Evolutionary conservation across 331 rosid genomes (phyloP).

Genomic region (Cydonia oblonga): DNA sequence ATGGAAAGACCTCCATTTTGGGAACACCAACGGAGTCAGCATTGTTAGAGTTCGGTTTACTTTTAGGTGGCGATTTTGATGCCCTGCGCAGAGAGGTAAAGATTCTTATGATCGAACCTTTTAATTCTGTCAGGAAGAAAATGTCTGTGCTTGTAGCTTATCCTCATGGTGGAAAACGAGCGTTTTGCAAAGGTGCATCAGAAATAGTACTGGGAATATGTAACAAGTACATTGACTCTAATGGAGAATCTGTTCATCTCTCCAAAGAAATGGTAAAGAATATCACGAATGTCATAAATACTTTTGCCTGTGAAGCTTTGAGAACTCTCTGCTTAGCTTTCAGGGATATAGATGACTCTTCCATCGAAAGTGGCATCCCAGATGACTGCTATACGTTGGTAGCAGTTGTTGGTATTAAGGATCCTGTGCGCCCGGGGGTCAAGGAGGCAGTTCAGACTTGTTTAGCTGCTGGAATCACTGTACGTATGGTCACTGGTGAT

Average conservation of each 20-base stretch:
- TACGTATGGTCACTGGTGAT: constrained; percentile 95
- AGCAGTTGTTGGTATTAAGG: constrained; percentile 82
- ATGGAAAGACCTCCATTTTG: constrained; percentile 48
- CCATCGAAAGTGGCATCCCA: constrained; percentile 30
- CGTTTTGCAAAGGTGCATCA: constrained; percentile 95
- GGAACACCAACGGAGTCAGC: constrained; percentile 97
- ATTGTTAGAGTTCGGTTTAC: constrained; percentile 60
- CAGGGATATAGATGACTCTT: constrained; percentile 38
- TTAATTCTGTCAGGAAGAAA: constrained; percentile 81
- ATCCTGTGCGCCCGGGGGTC: constrained; percentile 82
- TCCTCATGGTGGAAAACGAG: constrained; percentile 50
- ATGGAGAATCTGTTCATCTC: constrained; percentile 52
- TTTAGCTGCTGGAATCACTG: constrained; percentile 73
- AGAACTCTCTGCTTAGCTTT: constrained; percentile 88
- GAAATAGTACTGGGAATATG: constrained; percentile 69
- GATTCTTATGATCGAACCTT: constrained; percentile 75
- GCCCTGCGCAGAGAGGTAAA: constrained; percentile 29
- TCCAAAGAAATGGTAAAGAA: constrained; percentile 28
- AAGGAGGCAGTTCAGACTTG: constrained; percentile 80
- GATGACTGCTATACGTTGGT: constrained; percentile 62
- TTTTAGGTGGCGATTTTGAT: constrained; percentile 60
- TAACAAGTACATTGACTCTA: constrained; percentile 44
- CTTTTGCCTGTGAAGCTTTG: constrained; percentile 75
- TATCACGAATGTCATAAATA: constrained; percentile 46
- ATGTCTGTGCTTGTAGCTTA: constrained; percentile 77